Base-by-base conservation (phyloP, 352 stramenopile genomes). In the Globisporangium splendens region DNA sequence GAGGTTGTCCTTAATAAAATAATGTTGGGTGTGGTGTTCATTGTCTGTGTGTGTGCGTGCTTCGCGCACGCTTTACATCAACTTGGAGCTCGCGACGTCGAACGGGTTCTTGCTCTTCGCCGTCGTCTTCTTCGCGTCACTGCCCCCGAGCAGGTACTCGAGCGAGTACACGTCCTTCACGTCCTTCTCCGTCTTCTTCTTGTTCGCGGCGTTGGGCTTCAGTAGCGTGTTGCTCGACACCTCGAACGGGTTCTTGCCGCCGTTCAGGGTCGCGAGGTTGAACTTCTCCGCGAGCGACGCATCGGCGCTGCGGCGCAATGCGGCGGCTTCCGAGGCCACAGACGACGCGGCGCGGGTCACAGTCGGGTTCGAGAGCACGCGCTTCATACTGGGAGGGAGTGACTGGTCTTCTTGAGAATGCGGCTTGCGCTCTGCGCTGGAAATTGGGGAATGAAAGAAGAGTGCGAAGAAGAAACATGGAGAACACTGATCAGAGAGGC, bases 81-180 rank as follows among this genome's bases (percentile, higher is more conserved):
- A 62, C 67, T 91, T 89, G 57, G 68, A 65, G 69, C 81, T 91
- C 15, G 69, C 53, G 39, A 88, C 77, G 33, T 91, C 42, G 52
- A 88, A 91, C 10, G 81, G 78, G 61, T 78, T 86, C 55, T 68
- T 75, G 49, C 69, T 65, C 38, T 28, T 41, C 54, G 69, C 53
- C 17, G 49, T 18, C 8, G 18, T 49, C 22, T 58, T 70, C 44
- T 69, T 51, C 35, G 44, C 46, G 15, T 68, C 33, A 12, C 75
- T 65, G 54, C 74, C 74, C 12, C 28, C 28, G 5, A 83, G 66
- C 41, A 91, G 68, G 56, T 91, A 88, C 53, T 81, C 67, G 41
- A 89, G 71, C 41, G 81, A 91, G 63, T 89, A 89, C 41, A 86
- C 67, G 52, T 85, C 73, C 38, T 74, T 72, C 44, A 86, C 68